These are phyloP conservation scores for Phoenix dactylifera DNA, from an alignment of 176 grass and related monocot genomes.

Conservation along the genomic window DNA sequence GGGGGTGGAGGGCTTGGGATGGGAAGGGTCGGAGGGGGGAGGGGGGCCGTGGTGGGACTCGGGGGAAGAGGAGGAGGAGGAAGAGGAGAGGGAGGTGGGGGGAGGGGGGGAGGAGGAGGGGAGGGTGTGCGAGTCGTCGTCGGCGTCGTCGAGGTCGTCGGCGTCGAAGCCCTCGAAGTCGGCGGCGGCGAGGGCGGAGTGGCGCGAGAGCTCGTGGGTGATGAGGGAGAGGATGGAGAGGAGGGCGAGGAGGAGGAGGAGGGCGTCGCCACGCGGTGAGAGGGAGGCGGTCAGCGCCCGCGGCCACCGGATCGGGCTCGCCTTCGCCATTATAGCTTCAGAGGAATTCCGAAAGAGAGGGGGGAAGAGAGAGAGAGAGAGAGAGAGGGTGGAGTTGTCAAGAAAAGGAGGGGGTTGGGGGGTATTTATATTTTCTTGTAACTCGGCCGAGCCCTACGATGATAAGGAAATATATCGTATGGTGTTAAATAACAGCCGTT, in stretches of 20 bases:
- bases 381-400: too few species aligned
- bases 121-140: slow-evolving; percentile 27
- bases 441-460: too few species aligned
- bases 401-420: too few species aligned
- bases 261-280: background rate
- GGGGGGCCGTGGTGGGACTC: slow-evolving; percentile 22
- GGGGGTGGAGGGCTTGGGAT: slow-evolving; percentile 23
- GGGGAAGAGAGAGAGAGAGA: too few species aligned
- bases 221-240: slow-evolving; percentile 33
- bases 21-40: slow-evolving; percentile 3
- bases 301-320: slow-evolving; percentile 35
- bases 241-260: slow-evolving; percentile 28
- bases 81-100: slow-evolving; percentile 20
- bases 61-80: slow-evolving; percentile 6
- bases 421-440: too few species aligned
- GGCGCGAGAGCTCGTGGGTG: slow-evolving; percentile 80
- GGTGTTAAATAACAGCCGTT: too few species aligned
- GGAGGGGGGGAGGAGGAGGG: slow-evolving; percentile 27
- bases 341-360: too few species aligned
- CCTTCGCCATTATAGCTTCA: slow-evolving; percentile 33
- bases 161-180: slow-evolving; percentile 23
- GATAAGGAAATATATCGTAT: too few species aligned
- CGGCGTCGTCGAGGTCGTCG: slow-evolving; percentile 34
- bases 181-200: slow-evolving; percentile 52
- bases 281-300: slow-evolving; percentile 25